These are phyloP conservation scores for Leishmania martiniquensis DNA, from an alignment of 208 protist genomes.

Conservation along the genomic window DNA sequence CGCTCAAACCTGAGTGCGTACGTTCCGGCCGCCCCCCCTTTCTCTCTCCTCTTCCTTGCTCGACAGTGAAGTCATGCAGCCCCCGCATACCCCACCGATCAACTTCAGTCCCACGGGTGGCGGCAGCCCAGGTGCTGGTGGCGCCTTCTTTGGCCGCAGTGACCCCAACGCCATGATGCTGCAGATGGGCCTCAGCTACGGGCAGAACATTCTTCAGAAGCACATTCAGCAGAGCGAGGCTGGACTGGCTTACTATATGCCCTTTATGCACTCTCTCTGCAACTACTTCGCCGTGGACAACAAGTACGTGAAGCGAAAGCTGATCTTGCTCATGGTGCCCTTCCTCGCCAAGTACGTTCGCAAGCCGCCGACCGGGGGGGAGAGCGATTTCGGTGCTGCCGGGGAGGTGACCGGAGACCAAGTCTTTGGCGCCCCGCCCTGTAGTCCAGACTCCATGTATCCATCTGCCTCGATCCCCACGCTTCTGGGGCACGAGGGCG, in stretches of 20 bases:
- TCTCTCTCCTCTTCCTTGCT: background rate
- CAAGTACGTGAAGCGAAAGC: slow-evolving; percentile 75
- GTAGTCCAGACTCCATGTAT: slow-evolving; percentile 12
- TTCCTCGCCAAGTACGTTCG: slow-evolving; percentile 48
- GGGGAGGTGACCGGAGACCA: slow-evolving; percentile 21
- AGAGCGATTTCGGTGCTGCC: slow-evolving; percentile 16
- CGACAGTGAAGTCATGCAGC: background rate
- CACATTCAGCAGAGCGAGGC: slow-evolving; percentile 61
- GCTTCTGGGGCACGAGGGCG: slow-evolving; percentile 3
- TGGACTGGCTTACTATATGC: slow-evolving; percentile 57
- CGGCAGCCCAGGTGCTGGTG: slow-evolving; percentile 6
- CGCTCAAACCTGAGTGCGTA: background rate
- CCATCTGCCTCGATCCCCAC: background rate
- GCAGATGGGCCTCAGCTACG: slow-evolving; percentile 81
- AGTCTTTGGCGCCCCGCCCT: slow-evolving; percentile 23
- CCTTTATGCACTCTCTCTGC: slow-evolving; percentile 51
- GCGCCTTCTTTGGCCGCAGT: slow-evolving; percentile 14
- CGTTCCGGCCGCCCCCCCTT: slow-evolving; percentile 6
- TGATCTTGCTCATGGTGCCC: slow-evolving; percentile 71
- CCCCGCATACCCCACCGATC: slow-evolving; percentile 25
- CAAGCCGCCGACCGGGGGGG: slow-evolving; percentile 13
- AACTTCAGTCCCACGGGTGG: slow-evolving; percentile 25
- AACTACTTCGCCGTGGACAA: slow-evolving; percentile 85
- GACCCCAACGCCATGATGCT: slow-evolving; percentile 58
- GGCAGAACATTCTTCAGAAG: slow-evolving; percentile 70